Percentiles rank a stretch among this genome's conserved stretches.
phyloP scores from a whole-genome alignment of 2,329 filamentous ascomycete species.

The Talaromyces amestolkiae region DNA sequence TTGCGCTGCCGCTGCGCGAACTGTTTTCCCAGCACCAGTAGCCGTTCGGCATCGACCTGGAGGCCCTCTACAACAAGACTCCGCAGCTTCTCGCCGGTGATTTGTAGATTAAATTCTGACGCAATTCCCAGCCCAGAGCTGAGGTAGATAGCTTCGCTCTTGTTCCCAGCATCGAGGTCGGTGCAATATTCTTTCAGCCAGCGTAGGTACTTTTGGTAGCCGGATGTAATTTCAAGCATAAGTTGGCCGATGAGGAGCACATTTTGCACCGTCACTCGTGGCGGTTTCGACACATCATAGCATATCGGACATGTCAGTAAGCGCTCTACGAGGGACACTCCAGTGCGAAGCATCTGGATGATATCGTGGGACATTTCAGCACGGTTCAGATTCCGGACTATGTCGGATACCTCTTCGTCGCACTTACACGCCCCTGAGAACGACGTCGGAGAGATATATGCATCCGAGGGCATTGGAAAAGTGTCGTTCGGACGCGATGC shows the following conservation, averaged over 20 bases:
- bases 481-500: conserved; percentile 4
- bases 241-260: conserved; percentile 30
- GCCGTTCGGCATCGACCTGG: conserved; percentile 22
- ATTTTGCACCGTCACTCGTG: conserved; percentile 30
- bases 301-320: conserved; percentile 28
- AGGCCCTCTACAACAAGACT: conserved; percentile 15
- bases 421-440: conserved; percentile 26
- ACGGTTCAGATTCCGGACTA: conserved; percentile 22
- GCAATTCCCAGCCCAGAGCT: not conserved
- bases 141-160: conserved; percentile 17
- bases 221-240: conserved; percentile 27
- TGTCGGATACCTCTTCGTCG: conserved; percentile 22
- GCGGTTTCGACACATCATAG: conserved; percentile 31
- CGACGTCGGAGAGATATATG: conserved; percentile 22
- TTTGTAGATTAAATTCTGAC: conserved; percentile 9
- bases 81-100: conserved; percentile 10
- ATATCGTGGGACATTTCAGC: conserved; percentile 24
- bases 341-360: conserved; percentile 23
- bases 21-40: conserved; percentile 22
- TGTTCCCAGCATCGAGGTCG: conserved; percentile 20
- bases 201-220: conserved; percentile 28
- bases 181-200: conserved; percentile 27
- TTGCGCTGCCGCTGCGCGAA: conserved; percentile 30
- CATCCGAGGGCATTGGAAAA: not conserved
- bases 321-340: conserved; percentile 22